Base-by-base conservation (phyloP, 164 flowering plant species). In the Taxillus chinensis region DNA sequence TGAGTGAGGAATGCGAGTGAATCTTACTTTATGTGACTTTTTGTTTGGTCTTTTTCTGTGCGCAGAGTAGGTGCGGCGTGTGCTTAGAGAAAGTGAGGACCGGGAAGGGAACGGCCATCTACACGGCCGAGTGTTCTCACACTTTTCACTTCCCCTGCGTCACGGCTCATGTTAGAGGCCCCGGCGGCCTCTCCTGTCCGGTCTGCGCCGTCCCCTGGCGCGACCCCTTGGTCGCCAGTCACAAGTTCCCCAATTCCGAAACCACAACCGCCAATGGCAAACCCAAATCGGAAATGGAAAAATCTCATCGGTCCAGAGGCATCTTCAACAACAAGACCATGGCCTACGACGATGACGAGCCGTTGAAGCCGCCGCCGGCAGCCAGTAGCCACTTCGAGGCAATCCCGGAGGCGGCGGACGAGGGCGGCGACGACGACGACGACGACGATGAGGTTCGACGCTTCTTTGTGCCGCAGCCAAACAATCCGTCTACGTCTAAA, bases 61-160 rank as follows among this genome's bases (percentile, higher is more conserved):
- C 72, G 75, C 89, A 92, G 96, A 86, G 77, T 68, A 81, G 79
- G 61, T 93, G 98, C 64, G 98, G 97, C 62, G 74, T 90, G 10
- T 93, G 97, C 67, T 56, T 73, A 70, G 89, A 83, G 68, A 90
- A 89, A 68, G 85, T 89, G 76, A 90, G 89, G 74, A 79, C 85
- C 0, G 95, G 96, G 5, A 95, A 87, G 61, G 92, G 96, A 15
- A 90, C 78, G 53, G 96, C 97, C 54, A 89, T 93, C 3, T 93
- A 80, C 83, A 93, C 96, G 3, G 95, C 96, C 0, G 96, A 90
- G 61, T 93, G 99, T 68, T 71, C 83, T 0, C 99, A 93, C 62
- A 75, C 90, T 3, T 93, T 90, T 60, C 97, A 93, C 58, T 93
- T 93, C 63, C 91, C 96, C 3, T 93, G 99, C 79, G 84, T 93